Percentiles rank a stretch among this genome's conserved stretches.
These are phyloP conservation scores for Colletotrichum orbiculare DNA, from an alignment of 2,329 filamentous ascomycete species.

Conservation along the genomic window DNA sequence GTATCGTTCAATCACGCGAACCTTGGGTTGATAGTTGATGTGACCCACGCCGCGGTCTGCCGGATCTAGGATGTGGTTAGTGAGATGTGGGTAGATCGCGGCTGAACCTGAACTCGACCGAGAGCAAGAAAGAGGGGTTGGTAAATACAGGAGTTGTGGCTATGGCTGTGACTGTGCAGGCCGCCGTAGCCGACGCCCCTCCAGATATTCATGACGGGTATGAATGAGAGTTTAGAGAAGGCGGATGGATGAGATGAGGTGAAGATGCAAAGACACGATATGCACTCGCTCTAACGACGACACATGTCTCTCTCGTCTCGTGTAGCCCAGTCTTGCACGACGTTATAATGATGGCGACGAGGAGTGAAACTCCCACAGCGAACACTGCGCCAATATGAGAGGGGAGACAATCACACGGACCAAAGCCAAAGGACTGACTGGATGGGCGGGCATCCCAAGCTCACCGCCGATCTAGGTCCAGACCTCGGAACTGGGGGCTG, in stretches of 20 bases:
- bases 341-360: not conserved
- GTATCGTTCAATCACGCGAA: constrained; percentile 91
- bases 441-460: constrained; percentile 7
- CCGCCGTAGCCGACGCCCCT: constrained; percentile 38
- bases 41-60: constrained; percentile 60
- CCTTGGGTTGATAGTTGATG: constrained; percentile 76
- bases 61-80: constrained; percentile 61
- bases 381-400: constrained; percentile 25
- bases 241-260: not conserved
- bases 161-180: constrained; percentile 36
- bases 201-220: constrained; percentile 30
- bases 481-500: constrained; percentile 27
- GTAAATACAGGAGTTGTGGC: constrained; percentile 36
- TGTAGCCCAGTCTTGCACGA: not conserved
- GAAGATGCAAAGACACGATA: constrained; percentile 17
- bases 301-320: constrained; percentile 21
- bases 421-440: not conserved
- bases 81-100: constrained; percentile 38
- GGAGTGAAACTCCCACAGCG: constrained; percentile 22
- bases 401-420: constrained; percentile 17
- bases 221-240: not conserved
- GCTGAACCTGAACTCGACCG: constrained; percentile 5
- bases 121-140: constrained; percentile 9
- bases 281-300: constrained; percentile 31
- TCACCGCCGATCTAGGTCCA: constrained; percentile 33